Conservation (phyloP, 345 rosid genomes). For the Reutealis trisperma region DNA sequence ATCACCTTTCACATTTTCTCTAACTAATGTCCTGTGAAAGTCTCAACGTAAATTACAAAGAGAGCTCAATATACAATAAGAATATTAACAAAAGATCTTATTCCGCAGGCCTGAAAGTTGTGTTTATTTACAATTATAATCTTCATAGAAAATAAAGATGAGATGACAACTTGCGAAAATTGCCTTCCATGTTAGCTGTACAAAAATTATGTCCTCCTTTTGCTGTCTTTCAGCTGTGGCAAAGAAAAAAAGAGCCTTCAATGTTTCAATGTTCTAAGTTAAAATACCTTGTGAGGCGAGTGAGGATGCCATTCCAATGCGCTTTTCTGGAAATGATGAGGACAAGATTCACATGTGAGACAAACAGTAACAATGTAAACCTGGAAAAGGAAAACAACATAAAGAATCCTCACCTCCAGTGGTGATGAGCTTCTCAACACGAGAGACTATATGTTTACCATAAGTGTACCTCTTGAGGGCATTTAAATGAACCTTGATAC, state of each 20-base stretch:
- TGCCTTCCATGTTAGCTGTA: conserved; percentile 41
- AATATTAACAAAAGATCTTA: conserved; percentile 33
- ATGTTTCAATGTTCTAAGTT: conserved; percentile 7
- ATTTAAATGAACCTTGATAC: conserved; percentile 84
- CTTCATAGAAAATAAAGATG: conserved; percentile 9
- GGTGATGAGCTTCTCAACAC: conserved; percentile 89
- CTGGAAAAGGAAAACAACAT: not conserved
- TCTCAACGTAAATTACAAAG: not conserved
- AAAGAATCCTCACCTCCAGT: conserved; percentile 70
- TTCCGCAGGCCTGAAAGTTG: conserved; percentile 24
- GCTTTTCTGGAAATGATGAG: conserved; percentile 62
- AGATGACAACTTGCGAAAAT: conserved; percentile 18
- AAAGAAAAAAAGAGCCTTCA: conserved; percentile 23
- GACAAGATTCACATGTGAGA: conserved; percentile 7
- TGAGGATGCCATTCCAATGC: conserved; percentile 68
- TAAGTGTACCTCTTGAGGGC: conserved; percentile 90
- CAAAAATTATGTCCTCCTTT: conserved; percentile 14
- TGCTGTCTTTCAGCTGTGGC: conserved; percentile 10
- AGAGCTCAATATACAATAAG: conserved; percentile 12
- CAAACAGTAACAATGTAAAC: not conserved
- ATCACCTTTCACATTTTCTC: conserved; percentile 4
- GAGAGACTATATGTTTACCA: conserved; percentile 96
- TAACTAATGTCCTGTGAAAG: conserved; percentile 7
- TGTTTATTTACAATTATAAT: conserved; percentile 30
- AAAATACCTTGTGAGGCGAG: conserved; percentile 24